A percentile compares a stretch with the other conserved stretches of the same genome.
Evolutionary conservation across 768 basidiomycete genomes (phyloP).

Genomic region (Boletales sp.): DNA sequence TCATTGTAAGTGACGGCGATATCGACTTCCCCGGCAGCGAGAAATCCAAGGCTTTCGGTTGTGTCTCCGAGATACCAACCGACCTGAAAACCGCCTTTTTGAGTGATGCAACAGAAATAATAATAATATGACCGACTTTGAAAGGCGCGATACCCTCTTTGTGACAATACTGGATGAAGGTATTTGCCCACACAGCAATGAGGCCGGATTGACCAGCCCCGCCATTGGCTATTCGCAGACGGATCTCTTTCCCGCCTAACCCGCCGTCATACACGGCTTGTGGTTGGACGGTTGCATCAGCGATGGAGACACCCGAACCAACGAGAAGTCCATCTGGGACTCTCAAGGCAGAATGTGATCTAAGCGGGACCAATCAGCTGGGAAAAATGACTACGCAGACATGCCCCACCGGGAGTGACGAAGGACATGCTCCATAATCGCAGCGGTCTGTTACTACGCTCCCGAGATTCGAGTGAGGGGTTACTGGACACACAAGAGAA

Average conservation of each 20-base stretch:
- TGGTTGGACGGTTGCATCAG: slow-evolving; percentile 10
- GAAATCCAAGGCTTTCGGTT: slow-evolving; percentile 43
- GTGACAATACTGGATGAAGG: slow-evolving; percentile 36
- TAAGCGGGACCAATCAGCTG: neutral
- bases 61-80: slow-evolving; percentile 59
- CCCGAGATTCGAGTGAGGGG: too few species aligned
- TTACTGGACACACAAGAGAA: neutral
- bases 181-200: slow-evolving; percentile 44
- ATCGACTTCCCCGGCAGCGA: slow-evolving; percentile 43
- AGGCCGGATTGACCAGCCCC: slow-evolving; percentile 52
- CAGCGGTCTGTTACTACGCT: neutral
- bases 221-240: slow-evolving; percentile 46
- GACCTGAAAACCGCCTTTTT: slow-evolving; percentile 31
- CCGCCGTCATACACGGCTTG: slow-evolving; percentile 40
- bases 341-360: neutral
- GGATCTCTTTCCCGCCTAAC: slow-evolving; percentile 30
- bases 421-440: slow-evolving; percentile 2
- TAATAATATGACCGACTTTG: slow-evolving; percentile 29
- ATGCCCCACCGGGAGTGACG: slow-evolving; percentile 4
- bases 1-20: slow-evolving; percentile 51
- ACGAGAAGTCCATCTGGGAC: slow-evolving; percentile 1
- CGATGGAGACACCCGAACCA: slow-evolving; percentile 1
- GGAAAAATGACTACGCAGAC: neutral
- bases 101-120: neutral
- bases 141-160: slow-evolving; percentile 23